Percentiles rank a stretch among this genome's conserved stretches.
phyloP scores from a whole-genome alignment of 257 asterid genomes.

The Haberlea rhodopensis region DNA sequence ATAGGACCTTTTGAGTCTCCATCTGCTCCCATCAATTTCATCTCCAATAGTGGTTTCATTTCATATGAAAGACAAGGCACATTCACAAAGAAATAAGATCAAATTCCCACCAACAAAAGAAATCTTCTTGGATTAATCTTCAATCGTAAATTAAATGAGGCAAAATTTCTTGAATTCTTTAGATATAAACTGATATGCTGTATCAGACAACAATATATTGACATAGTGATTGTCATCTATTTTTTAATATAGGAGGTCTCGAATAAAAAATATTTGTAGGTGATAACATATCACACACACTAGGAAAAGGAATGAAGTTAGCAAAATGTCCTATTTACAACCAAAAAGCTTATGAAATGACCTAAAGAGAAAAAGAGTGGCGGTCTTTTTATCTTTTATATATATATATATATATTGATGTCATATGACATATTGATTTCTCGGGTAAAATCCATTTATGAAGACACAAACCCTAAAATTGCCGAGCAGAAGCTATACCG shows the following conservation, averaged over 20 bases:
- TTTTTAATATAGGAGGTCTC: too few relatives aligned
- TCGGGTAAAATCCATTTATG: too few relatives aligned
- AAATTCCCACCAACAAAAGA: neutral
- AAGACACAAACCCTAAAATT: too few relatives aligned
- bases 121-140: constrained; percentile 3
- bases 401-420: neutral
- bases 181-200: neutral
- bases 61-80: constrained; percentile 37
- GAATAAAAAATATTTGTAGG: too few relatives aligned
- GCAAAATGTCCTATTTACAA: constrained; percentile 42
- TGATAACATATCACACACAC: constrained; percentile 55
- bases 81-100: constrained; percentile 7
- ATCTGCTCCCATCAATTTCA: constrained; percentile 56
- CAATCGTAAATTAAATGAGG: too few relatives aligned
- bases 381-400: constrained; percentile 27
- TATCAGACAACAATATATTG: too few relatives aligned
- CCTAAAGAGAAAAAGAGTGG: constrained; percentile 37
- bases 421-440: too few relatives aligned
- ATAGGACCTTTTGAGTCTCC: constrained; percentile 52
- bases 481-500: too few relatives aligned
- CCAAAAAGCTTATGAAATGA: constrained; percentile 53
- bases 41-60: constrained; percentile 36
- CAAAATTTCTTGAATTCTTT: too few relatives aligned
- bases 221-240: too few relatives aligned
- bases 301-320: constrained; percentile 51